Percentiles rank a stretch among this genome's conserved stretches.
phyloP scores from a whole-genome alignment of 306 rosid species.

The Quercus berberidifolia region DNA sequence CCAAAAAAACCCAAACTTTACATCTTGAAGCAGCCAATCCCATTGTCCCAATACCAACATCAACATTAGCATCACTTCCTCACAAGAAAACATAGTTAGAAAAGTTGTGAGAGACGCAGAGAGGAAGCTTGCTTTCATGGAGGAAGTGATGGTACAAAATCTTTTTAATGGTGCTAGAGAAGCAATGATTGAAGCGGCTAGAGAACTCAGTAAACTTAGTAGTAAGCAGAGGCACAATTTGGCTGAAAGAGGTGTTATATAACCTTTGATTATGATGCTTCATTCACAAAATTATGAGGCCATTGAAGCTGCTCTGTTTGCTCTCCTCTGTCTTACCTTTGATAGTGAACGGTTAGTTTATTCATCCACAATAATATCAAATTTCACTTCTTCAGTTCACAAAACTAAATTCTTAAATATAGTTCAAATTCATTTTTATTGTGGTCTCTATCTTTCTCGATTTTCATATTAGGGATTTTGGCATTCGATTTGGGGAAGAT shows the following conservation, averaged over 20 bases:
- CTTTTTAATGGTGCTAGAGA: conserved; percentile 48
- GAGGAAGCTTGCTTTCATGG: conserved; percentile 40
- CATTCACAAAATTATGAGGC: conserved; percentile 47
- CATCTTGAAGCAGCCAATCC: conserved; percentile 69
- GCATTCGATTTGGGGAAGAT: too few relatives aligned
- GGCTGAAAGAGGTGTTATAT: conserved; percentile 46
- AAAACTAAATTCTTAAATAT: neutral
- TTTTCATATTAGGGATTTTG: too few relatives aligned
- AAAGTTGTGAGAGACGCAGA: conserved; percentile 1
- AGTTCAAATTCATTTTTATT: neutral
- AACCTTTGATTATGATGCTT: conserved; percentile 73
- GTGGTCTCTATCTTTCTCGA: too few relatives aligned
- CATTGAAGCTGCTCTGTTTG: conserved; percentile 65
- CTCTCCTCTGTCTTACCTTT: conserved; percentile 68
- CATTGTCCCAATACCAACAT: neutral
- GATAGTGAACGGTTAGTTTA: conserved; percentile 73
- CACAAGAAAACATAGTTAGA: conserved; percentile 9
- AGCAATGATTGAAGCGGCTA: conserved; percentile 55
- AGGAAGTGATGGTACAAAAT: conserved; percentile 40
- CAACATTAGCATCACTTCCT: conserved; percentile 27
- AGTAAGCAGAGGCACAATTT: conserved; percentile 55
- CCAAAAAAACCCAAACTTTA: conserved; percentile 47
- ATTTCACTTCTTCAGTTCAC: too few relatives aligned
- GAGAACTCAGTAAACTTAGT: conserved; percentile 40
- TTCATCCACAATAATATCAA: neutral